These are phyloP conservation scores for Candida wancherniae DNA, from an alignment of 805 yeast genomes.

Conservation along the genomic window DNA sequence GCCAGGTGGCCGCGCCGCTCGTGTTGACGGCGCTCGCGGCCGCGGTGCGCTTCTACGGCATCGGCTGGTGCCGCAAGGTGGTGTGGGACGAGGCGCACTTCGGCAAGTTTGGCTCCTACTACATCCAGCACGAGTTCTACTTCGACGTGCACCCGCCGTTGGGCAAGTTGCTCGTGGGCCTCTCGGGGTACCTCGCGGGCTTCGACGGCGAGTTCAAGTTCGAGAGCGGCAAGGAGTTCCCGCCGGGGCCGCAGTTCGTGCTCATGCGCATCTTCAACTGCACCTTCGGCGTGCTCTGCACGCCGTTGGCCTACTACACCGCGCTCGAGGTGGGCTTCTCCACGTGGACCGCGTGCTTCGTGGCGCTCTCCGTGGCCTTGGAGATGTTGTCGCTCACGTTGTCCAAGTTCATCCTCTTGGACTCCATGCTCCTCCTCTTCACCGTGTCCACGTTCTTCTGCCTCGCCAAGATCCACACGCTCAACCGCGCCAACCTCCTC, in stretches of 20 bases:
- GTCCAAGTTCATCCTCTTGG: conserved; percentile 70
- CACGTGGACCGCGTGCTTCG: conserved; percentile 47
- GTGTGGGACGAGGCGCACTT: conserved; percentile 99
- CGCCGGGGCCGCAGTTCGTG: conserved; percentile 55
- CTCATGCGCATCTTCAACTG: conserved; percentile 73
- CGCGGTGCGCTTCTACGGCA: conserved; percentile 51
- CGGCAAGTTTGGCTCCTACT: conserved; percentile 93
- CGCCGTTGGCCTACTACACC: conserved; percentile 60
- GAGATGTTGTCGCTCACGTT: conserved; percentile 68
- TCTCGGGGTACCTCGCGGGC: conserved; percentile 84
- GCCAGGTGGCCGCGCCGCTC: conserved; percentile 7
- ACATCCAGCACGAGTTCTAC: conserved; percentile 81
- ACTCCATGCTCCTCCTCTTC: conserved; percentile 71
- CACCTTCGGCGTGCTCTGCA: conserved; percentile 58
- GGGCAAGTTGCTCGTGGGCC: conserved; percentile 88
- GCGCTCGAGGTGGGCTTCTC: conserved; percentile 28
- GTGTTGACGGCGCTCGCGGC: conserved; percentile 14
- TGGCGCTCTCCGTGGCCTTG: conserved; percentile 57
- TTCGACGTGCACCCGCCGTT: conserved; percentile 98
- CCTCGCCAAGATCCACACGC: conserved; percentile 43
- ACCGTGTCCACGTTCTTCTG: conserved; percentile 46
- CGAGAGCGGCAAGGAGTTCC: conserved; percentile 60
- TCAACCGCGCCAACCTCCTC: conserved; percentile 35
- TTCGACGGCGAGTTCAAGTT: conserved; percentile 74
- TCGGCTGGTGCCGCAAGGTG: conserved; percentile 60